Base-by-base conservation (phyloP, 306 rosid species). In the Rosa lucieae region DNA sequence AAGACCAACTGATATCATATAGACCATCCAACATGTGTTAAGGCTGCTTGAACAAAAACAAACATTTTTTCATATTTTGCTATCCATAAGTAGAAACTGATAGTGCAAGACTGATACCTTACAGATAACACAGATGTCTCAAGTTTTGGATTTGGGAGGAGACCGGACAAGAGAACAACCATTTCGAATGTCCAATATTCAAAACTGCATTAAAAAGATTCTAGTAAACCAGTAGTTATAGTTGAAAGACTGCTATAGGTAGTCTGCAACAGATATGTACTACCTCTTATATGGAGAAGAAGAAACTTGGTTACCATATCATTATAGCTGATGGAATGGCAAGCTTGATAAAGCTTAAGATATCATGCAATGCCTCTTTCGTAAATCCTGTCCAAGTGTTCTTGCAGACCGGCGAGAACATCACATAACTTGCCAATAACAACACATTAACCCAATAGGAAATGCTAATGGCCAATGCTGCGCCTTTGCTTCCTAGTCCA, bases 81-180 rank as follows among this genome's bases (percentile, higher is more conserved):
- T 39, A 37, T 35, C 69, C 35, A 17, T 32, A 63, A 2, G 20
- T 63, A 13, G 40, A 63, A 35, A 35, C 43, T 26, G 6, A 62
- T 12, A 29, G 3, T 17, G 14, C 8, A 49, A 39, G 71, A 11
- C 29, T 2, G 42, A 68, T 85, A 90, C 90, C 94, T 86, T 67
- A 88, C 80, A 42, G 94, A 90, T 67, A 90, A 67, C 58, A 83
- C 88, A 9, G 92, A 88, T 61, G 94, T 90, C 82, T 90, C 90
- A 74, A 85, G 78, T 67, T 88, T 85, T 44, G 94, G 94, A 26
- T 86, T 79, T 70, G 82, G 90, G 32, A 90, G 77, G 62, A 90
- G 92, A 53, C 92, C 90, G 0, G 94, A 87, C n/a, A 90, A 84
- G 69, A 82, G 90, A 80, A 90, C 92, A 80, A 88, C 89, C 92